These are phyloP conservation scores for Cucurbita moschata DNA, from an alignment of 306 rosid genomes.

Conservation along the genomic window DNA sequence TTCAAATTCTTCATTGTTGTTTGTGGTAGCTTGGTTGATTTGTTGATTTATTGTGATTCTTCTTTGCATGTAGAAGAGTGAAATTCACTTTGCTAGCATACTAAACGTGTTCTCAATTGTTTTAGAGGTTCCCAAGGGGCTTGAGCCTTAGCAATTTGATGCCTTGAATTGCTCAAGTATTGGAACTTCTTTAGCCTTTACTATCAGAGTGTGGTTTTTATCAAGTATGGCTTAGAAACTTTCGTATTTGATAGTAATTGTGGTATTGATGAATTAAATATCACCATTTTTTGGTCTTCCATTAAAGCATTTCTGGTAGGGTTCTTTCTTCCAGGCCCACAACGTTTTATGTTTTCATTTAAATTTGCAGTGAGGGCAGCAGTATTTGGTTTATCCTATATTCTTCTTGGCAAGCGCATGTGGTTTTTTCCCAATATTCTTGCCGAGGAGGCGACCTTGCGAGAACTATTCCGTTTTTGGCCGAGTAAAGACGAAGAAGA, in stretches of 20 bases:
- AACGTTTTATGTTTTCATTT: background rate
- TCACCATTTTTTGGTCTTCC: background rate
- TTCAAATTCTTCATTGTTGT: background rate
- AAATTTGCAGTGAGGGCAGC: constrained; percentile 67
- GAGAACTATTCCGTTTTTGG: constrained; percentile 88
- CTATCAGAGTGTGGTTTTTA: background rate
- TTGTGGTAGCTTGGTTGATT: background rate
- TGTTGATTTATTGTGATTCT: background rate
- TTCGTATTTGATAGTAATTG: background rate
- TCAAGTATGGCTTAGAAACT: background rate
- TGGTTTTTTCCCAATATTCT: constrained; percentile 98
- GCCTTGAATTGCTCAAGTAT: background rate
- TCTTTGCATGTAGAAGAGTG: background rate
- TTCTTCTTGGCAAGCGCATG: constrained; percentile 61
- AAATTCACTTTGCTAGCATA: background rate
- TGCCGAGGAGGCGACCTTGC: constrained; percentile 89
- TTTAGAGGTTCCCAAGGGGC: background rate
- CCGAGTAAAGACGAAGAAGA: constrained; percentile 96
- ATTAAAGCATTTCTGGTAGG: background rate
- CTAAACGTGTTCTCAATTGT: background rate
- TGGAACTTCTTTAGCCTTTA: background rate
- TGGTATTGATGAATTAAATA: background rate
- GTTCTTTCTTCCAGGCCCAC: background rate
- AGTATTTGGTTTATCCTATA: constrained; percentile 55
- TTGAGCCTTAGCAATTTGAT: background rate